These are phyloP conservation scores for Phytophthora hibernalis DNA, from an alignment of 352 stramenopile species.

Conservation along the genomic window DNA sequence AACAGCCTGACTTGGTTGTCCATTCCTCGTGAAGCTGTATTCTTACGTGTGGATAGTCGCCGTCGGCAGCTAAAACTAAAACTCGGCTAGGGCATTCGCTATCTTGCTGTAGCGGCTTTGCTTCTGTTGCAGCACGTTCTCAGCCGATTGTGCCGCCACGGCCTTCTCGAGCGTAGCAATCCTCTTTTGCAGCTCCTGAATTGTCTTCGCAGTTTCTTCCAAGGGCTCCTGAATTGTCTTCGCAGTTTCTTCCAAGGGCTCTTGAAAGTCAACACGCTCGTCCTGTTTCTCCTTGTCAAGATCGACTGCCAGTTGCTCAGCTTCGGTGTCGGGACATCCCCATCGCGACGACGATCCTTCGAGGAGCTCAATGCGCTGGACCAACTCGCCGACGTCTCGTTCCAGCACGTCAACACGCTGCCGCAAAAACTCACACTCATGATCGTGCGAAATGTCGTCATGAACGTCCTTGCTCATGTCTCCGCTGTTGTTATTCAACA, in stretches of 20 bases:
- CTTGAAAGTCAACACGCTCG: not conserved
- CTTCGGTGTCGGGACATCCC: no score
- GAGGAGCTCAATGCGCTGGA: slow-evolving; percentile 14
- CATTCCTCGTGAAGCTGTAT: not conserved
- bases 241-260: not conserved
- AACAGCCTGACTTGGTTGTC: not conserved
- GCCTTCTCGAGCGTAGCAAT: slow-evolving; percentile 23
- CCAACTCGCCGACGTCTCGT: slow-evolving; percentile 25
- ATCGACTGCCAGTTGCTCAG: not conserved
- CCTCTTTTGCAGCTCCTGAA: slow-evolving; percentile 16
- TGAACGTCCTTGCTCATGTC: not conserved
- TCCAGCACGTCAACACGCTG: slow-evolving; percentile 35
- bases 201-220: not conserved
- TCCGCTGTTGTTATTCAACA: slow-evolving; percentile 1
- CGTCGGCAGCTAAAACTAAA: slow-evolving; percentile 1
- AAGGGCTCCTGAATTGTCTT: not conserved
- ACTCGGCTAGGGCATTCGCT: slow-evolving; percentile 12
- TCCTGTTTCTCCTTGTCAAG: slow-evolving; percentile 6
- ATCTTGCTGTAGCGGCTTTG: slow-evolving; percentile 18
- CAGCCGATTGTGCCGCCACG: slow-evolving; percentile 8
- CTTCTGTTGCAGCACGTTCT: slow-evolving; percentile 17
- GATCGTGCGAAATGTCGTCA: slow-evolving; percentile 7
- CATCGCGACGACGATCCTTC: not conserved
- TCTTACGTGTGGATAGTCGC: slow-evolving; percentile 2
- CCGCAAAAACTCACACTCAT: slow-evolving; percentile 12